phyloP scores from a whole-genome alignment of 805 yeast species.

The Candida maris region DNA sequence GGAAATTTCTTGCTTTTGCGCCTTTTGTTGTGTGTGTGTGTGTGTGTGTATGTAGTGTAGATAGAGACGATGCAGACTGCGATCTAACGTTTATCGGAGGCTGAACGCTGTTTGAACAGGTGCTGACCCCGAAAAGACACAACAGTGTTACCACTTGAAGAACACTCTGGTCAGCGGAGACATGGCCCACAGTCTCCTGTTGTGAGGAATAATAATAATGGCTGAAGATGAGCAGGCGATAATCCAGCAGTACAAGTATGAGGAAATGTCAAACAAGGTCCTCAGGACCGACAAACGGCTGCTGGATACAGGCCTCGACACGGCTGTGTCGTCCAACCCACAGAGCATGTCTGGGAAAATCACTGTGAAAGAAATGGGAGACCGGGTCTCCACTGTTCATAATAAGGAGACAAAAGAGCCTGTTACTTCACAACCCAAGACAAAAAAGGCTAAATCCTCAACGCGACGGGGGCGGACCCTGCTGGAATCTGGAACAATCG shows the following conservation, averaged over 20 bases:
- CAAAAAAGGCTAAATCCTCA: constrained; percentile 10
- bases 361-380: constrained; percentile 64
- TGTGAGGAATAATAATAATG: constrained; percentile 3
- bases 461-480: constrained; percentile 23
- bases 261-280: constrained; percentile 77
- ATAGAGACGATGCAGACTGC: too few relatives aligned
- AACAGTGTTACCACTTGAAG: too few relatives aligned
- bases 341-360: constrained; percentile 69
- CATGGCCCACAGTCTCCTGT: constrained; percentile 22
- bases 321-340: constrained; percentile 60
- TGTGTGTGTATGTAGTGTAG: too few relatives aligned
- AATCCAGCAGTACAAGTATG: constrained; percentile 47
- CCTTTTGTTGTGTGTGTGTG: too few relatives aligned
- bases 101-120: too few relatives aligned
- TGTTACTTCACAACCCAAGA: constrained; percentile 7
- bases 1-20: too few relatives aligned
- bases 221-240: constrained; percentile 9
- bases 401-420: constrained; percentile 17
- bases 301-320: constrained; percentile 37
- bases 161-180: constrained; percentile 3
- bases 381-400: constrained; percentile 21
- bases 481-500: constrained; percentile 36
- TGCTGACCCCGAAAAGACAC: too few relatives aligned
- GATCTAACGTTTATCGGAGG: too few relatives aligned
- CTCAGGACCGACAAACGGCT: constrained; percentile 54